These are phyloP conservation scores for Diutina catenulata DNA, from an alignment of 1,139 yeast species.

Conservation along the genomic window DNA sequence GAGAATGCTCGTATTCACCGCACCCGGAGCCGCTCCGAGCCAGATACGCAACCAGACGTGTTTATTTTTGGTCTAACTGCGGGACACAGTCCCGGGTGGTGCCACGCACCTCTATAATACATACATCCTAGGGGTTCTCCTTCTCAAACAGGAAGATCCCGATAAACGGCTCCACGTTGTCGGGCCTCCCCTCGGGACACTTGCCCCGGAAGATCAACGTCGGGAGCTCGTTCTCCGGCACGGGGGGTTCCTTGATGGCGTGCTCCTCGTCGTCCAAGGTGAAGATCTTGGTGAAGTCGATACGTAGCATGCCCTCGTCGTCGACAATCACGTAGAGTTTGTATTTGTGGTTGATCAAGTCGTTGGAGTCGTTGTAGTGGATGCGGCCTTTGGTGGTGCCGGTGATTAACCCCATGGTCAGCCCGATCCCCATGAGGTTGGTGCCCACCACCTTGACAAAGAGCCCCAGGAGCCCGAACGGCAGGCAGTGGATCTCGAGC, in stretches of 20 bases:
- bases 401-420: slow-evolving; percentile 46
- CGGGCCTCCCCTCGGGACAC: slow-evolving; percentile 46
- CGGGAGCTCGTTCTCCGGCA: slow-evolving; percentile 22
- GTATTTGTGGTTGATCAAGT: slow-evolving; percentile 36
- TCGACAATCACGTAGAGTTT: slow-evolving; percentile 42
- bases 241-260: slow-evolving; percentile 7
- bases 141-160: slow-evolving; percentile 45
- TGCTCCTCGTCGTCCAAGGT: slow-evolving; percentile 8
- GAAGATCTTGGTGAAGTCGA: slow-evolving; percentile 40
- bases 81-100: no score
- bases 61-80: no score
- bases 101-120: no score
- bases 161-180: slow-evolving; percentile 41
- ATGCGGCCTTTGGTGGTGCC: slow-evolving; percentile 41
- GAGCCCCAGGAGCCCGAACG: slow-evolving; percentile 46
- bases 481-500: slow-evolving; percentile 45
- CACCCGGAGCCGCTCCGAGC: no score
- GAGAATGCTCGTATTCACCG: no score
- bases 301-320: slow-evolving; percentile 35
- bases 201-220: slow-evolving; percentile 38
- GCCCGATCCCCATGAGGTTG: slow-evolving; percentile 43
- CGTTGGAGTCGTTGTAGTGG: slow-evolving; percentile 39
- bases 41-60: no score
- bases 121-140: slow-evolving; percentile 18
- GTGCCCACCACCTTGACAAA: slow-evolving; percentile 42